phyloP scores from a whole-genome alignment of 2,329 filamentous ascomycete genomes.

The Blastomyces gilchristii region DNA sequence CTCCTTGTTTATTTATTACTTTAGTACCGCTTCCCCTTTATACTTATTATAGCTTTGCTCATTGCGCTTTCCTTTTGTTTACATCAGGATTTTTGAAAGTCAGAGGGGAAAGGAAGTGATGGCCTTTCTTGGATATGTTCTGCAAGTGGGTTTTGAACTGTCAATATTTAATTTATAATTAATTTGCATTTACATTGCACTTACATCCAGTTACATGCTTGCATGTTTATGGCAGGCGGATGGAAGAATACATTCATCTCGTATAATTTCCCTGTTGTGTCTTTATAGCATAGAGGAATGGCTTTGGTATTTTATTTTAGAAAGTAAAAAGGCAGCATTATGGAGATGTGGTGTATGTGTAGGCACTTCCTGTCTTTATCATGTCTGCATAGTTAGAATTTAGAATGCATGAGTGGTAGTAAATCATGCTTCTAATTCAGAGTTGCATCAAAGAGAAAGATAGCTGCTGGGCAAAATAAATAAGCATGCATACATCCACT shows the following conservation, averaged over 20 bases:
- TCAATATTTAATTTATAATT: neutral
- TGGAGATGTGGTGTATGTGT: no score
- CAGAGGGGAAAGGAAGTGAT: neutral
- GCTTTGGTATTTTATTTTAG: no score
- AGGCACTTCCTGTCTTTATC: no score
- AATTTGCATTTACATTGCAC: neutral
- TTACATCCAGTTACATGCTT: neutral
- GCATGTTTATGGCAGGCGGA: neutral
- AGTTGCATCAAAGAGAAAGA: neutral
- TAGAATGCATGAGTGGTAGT: no score
- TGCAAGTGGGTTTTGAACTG: neutral
- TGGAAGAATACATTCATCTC: neutral
- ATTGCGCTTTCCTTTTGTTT: neutral
- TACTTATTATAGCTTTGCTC: neutral
- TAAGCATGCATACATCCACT: no score
- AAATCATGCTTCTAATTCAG: neutral
- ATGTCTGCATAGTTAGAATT: no score
- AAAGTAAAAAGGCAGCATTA: no score
- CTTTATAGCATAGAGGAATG: neutral
- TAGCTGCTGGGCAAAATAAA: neutral
- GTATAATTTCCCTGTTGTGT: neutral
- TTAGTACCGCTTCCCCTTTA: neutral
- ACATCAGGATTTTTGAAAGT: neutral
- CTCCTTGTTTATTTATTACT: no score
- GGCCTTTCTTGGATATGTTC: neutral